These are phyloP conservation scores for Lycium barbarum DNA, from an alignment of 257 asterid genomes.

Conservation along the genomic window DNA sequence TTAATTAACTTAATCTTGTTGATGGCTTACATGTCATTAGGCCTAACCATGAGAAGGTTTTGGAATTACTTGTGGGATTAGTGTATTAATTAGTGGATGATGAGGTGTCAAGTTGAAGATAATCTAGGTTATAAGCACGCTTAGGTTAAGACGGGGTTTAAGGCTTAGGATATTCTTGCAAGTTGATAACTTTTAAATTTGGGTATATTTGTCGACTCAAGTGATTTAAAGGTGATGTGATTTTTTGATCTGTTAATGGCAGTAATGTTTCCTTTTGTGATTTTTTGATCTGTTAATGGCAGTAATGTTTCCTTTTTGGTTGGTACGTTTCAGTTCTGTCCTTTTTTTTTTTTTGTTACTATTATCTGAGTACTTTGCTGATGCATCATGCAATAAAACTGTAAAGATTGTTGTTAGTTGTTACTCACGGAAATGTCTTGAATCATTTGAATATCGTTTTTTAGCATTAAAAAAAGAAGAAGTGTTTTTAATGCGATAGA, in stretches of 20 bases:
- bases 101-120: slow-evolving; percentile 58
- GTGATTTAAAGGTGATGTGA: slow-evolving; percentile 1
- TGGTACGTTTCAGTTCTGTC: neutral
- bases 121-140: slow-evolving; percentile 62
- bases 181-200: neutral
- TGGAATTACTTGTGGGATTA: slow-evolving; percentile 40
- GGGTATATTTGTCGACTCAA: slow-evolving; percentile 24
- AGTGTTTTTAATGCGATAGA: too few species aligned
- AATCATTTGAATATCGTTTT: too few species aligned
- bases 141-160: slow-evolving; percentile 29
- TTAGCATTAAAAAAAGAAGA: too few species aligned
- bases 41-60: slow-evolving; percentile 56
- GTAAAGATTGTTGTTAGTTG: neutral
- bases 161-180: slow-evolving; percentile 7
- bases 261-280: slow-evolving; percentile 1
- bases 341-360: too few species aligned
- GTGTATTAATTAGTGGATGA: slow-evolving; percentile 57
- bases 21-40: slow-evolving; percentile 81
- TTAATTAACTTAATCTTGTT: neutral
- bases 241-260: neutral
- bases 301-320: neutral
- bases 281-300: neutral
- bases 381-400: neutral
- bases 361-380: neutral
- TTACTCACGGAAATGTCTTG: neutral